Conservation (phyloP, 768 basidiomycete species). For the Chalciporus piperatus region DNA sequence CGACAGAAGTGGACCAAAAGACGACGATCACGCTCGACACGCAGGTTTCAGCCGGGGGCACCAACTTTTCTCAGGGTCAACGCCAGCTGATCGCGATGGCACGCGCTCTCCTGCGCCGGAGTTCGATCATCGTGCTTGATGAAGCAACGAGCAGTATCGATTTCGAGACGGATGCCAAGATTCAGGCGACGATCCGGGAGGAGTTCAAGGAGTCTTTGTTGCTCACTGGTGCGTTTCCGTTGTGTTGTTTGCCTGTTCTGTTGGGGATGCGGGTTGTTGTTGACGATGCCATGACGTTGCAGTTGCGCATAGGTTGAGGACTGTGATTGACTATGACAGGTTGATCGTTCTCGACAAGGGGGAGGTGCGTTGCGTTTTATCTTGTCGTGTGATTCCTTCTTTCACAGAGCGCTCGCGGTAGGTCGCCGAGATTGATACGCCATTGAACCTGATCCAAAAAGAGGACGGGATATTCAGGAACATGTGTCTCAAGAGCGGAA, state of each 20-base stretch:
- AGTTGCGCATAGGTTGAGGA: conserved; percentile 71
- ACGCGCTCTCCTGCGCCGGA: conserved; percentile 68
- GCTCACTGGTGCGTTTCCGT: conserved; percentile 54
- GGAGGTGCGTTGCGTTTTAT: conserved; percentile 18
- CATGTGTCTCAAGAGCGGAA: conserved; percentile 73
- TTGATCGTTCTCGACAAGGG: conserved; percentile 69
- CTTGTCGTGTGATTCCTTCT: no score
- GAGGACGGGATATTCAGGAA: conserved; percentile 62
- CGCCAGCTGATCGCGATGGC: conserved; percentile 87
- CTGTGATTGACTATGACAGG: conserved; percentile 79
- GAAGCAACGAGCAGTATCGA: conserved; percentile 87
- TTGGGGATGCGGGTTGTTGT: not conserved
- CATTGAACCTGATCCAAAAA: conserved; percentile 60
- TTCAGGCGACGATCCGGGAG: conserved; percentile 82
- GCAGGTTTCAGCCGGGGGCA: conserved; percentile 79
- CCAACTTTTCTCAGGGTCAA: conserved; percentile 93
- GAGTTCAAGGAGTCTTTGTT: conserved; percentile 77
- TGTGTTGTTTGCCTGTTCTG: not conserved
- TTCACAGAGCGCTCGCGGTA: not conserved
- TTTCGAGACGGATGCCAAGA: conserved; percentile 86
- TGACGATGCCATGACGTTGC: not conserved
- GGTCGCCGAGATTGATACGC: conserved; percentile 71
- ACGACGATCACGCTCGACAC: conserved; percentile 66
- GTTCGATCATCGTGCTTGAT: conserved; percentile 73
- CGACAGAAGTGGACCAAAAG: conserved; percentile 57